Percentiles rank a stretch among this genome's conserved stretches.
These are phyloP conservation scores for Sphaerulina vaccinii DNA, from an alignment of 2,329 filamentous ascomycete species.

Conservation along the genomic window DNA sequence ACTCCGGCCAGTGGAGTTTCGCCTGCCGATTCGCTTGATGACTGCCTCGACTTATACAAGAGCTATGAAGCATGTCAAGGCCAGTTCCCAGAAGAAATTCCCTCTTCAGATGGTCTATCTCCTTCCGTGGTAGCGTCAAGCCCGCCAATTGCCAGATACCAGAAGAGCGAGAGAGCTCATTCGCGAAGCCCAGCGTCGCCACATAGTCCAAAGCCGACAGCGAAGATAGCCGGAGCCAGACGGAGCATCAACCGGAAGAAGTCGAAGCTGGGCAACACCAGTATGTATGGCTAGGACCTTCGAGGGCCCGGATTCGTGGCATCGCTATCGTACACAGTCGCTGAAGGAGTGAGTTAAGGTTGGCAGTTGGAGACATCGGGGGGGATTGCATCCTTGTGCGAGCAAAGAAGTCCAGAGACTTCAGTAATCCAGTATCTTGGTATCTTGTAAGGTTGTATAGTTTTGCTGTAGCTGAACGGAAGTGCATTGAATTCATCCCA, in stretches of 20 bases:
- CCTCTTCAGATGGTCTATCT: constrained; percentile 2
- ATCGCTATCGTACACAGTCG: too few relatives aligned
- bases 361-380: not conserved
- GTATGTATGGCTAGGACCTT: too few relatives aligned
- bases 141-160: not conserved
- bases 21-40: constrained; percentile 10
- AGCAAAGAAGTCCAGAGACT: not conserved
- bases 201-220: too few relatives aligned
- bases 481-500: not conserved
- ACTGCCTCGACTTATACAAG: constrained; percentile 17
- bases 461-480: not conserved
- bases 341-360: too few relatives aligned
- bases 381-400: not conserved
- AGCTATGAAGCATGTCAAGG: constrained; percentile 15
- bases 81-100: not conserved
- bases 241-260: too few relatives aligned
- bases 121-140: not conserved
- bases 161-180: too few relatives aligned
- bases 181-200: too few relatives aligned
- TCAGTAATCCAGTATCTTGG: not conserved
- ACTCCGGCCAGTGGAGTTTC: not conserved
- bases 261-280: too few relatives aligned
- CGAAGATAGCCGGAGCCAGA: too few relatives aligned
- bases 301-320: too few relatives aligned
- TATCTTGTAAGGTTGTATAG: not conserved